Percentiles rank a stretch among this genome's conserved stretches.
These are phyloP conservation scores for Jackrogersella minutella DNA, from an alignment of 495 filamentous ascomycete species.

Conservation along the genomic window DNA sequence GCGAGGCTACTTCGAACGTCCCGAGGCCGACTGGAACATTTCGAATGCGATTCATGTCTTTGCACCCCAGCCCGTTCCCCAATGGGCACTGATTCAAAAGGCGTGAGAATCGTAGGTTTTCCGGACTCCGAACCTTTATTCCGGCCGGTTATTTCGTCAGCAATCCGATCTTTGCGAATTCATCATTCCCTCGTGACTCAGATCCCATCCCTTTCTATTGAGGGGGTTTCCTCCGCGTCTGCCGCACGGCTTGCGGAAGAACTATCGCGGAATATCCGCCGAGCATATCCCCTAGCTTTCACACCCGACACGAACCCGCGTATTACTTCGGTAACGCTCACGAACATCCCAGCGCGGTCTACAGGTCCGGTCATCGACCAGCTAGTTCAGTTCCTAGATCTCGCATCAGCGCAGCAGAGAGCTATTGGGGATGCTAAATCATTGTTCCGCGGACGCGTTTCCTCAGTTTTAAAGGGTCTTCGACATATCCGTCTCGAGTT, in stretches of 20 bases:
- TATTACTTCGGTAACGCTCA: constrained; percentile 50
- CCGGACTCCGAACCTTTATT: constrained; percentile 52
- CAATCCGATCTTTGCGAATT: constrained; percentile 53
- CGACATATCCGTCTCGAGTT: constrained; percentile 56
- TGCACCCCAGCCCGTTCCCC: constrained; percentile 4
- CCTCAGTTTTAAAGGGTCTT: constrained; percentile 48
- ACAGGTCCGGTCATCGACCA: constrained; percentile 49
- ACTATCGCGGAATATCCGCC: constrained; percentile 46
- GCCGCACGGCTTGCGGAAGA: constrained; percentile 50
- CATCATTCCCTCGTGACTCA: constrained; percentile 60
- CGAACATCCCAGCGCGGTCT: constrained; percentile 52
- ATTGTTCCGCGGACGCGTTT: constrained; percentile 21
- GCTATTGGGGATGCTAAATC: constrained; percentile 37
- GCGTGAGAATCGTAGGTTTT: constrained; percentile 44
- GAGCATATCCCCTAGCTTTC: constrained; percentile 52
- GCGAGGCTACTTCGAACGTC: constrained; percentile 45
- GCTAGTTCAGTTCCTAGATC: constrained; percentile 48
- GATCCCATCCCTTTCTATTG: constrained; percentile 43
- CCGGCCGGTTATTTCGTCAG: constrained; percentile 54
- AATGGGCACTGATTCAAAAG: constrained; percentile 1
- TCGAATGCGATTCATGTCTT: constrained; percentile 52
- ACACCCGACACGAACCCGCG: constrained; percentile 57
- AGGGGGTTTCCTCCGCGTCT: constrained; percentile 32
- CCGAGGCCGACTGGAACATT: constrained; percentile 50
- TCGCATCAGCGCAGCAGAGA: constrained; percentile 52